Percentiles rank a stretch among this genome's conserved stretches.
Evolutionary conservation across 2,329 filamentous ascomycete species (phyloP).

Genomic region (Orbilia javanica): DNA sequence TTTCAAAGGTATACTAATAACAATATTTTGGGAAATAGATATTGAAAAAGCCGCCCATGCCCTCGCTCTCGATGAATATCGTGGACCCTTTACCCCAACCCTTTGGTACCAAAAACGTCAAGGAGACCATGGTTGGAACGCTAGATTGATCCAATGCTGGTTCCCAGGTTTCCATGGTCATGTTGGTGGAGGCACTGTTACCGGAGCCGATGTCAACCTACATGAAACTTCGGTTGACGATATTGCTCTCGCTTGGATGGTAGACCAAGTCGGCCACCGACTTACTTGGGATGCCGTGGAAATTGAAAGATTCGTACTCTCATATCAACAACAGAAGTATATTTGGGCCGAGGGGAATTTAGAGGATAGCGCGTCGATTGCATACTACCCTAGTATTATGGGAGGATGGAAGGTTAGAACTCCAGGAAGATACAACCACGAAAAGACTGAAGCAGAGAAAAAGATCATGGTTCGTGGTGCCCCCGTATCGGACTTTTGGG

Average conservation of each 20-base stretch:
- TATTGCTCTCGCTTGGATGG: slow-evolving; percentile 40
- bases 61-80: slow-evolving; percentile 72
- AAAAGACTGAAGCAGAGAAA: slow-evolving; percentile 21
- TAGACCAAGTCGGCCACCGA: slow-evolving; percentile 29
- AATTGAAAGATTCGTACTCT: slow-evolving; percentile 17
- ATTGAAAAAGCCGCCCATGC: slow-evolving; percentile 74
- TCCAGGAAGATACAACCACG: slow-evolving; percentile 31
- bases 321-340: neutral
- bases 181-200: slow-evolving; percentile 65
- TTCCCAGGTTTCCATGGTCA: slow-evolving; percentile 70
- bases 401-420: slow-evolving; percentile 34
- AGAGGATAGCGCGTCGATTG: slow-evolving; percentile 23
- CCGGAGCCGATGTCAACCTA: neutral
- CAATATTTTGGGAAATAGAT: slow-evolving; percentile 61
- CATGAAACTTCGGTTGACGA: slow-evolving; percentile 39
- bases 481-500: slow-evolving; percentile 7
- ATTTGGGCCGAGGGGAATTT: slow-evolving; percentile 28
- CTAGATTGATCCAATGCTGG: slow-evolving; percentile 64
- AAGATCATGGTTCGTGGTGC: neutral
- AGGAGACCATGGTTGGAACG: slow-evolving; percentile 20
- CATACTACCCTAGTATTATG: slow-evolving; percentile 8
- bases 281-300: slow-evolving; percentile 19
- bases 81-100: slow-evolving; percentile 70
- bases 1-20: neutral
- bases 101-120: slow-evolving; percentile 67